Conservation (phyloP, 345 rosid species). For the Eucalyptus pauciflora region DNA sequence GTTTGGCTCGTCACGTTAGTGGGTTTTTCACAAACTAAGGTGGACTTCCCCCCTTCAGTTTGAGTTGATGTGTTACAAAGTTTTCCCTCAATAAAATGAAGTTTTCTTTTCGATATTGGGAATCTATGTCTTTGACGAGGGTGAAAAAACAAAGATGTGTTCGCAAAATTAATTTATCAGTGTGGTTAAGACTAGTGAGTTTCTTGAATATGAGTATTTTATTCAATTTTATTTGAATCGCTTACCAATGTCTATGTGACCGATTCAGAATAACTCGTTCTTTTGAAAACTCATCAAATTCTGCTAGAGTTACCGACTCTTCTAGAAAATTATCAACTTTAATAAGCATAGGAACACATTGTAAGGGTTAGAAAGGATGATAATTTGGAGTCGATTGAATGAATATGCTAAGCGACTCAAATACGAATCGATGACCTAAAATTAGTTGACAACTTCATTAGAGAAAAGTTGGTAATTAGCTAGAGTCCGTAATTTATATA, state of each 20-base stretch:
- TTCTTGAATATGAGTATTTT: neutral
- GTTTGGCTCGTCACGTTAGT: neutral
- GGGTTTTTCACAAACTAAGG: neutral
- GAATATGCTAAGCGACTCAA: neutral
- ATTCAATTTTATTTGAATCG: neutral
- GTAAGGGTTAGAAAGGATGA: neutral
- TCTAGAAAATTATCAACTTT: neutral
- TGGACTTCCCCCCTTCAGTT: neutral
- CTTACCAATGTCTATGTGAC: neutral
- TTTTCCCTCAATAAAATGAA: neutral
- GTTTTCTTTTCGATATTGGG: neutral
- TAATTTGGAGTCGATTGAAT: neutral
- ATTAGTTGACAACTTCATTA: neutral
- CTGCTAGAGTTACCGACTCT: fast-evolving
- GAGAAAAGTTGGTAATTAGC: neutral
- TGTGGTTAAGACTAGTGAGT: neutral
- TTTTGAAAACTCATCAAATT: neutral
- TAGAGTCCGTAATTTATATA: neutral
- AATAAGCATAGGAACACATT: neutral
- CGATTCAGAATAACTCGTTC: fast-evolving
- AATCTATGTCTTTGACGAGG: neutral
- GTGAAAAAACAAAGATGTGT: neutral
- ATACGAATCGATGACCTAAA: neutral
- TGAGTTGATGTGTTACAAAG: neutral
- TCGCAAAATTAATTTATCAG: neutral